phyloP scores from a whole-genome alignment of 2,329 filamentous ascomycete genomes.

The Diaporthe eres region DNA sequence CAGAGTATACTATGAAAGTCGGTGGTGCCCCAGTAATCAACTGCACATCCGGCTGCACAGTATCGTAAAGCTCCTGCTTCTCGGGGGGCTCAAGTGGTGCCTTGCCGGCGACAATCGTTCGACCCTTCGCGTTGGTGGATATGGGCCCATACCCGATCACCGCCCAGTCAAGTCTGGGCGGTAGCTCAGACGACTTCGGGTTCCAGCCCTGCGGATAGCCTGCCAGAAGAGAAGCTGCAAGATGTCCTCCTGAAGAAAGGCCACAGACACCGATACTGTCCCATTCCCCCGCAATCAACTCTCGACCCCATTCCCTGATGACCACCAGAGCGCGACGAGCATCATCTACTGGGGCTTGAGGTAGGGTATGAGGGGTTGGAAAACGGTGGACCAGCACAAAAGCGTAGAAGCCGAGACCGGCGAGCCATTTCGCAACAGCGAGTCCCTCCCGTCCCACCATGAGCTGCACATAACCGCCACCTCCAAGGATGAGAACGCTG shows the following conservation, averaged over 20 bases:
- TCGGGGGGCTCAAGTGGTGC: constrained; percentile 1
- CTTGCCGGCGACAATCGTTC: not conserved
- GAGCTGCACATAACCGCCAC: constrained; percentile 14
- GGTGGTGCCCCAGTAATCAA: not conserved
- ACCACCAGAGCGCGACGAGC: not conserved
- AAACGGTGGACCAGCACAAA: constrained; percentile 13
- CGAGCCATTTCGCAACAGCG: not conserved
- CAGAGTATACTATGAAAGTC: constrained; percentile 14
- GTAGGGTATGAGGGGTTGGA: not conserved
- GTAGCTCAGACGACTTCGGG: not conserved
- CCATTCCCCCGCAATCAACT: not conserved
- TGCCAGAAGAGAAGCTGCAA: constrained; percentile 9
- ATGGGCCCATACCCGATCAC: not conserved
- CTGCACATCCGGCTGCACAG: not conserved
- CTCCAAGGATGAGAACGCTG: not conserved
- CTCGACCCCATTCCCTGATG: not conserved
- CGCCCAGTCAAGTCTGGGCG: not conserved
- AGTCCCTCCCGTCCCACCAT: constrained; percentile 8
- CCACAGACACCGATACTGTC: not conserved
- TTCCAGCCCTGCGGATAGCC: not conserved
- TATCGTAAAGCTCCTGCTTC: constrained; percentile 22
- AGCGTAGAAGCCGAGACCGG: constrained; percentile 14
- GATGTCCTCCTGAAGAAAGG: not conserved
- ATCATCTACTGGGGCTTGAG: constrained; percentile 1
- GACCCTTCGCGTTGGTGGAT: constrained; percentile 8